phyloP scores from a whole-genome alignment of 176 grass and related monocot species.

The Rhynchospora pubera region DNA sequence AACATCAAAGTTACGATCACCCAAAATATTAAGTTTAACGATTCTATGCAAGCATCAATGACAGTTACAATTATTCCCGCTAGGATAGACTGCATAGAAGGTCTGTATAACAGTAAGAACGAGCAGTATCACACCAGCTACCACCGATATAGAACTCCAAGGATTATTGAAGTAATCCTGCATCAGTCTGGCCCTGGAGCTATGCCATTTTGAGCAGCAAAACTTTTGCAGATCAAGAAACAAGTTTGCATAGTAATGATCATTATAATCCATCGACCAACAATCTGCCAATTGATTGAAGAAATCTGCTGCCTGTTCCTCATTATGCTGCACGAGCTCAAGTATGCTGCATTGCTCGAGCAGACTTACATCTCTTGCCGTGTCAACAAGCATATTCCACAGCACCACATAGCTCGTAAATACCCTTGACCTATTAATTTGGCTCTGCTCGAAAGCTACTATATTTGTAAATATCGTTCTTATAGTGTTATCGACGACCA shows the following conservation, averaged over 20 bases:
- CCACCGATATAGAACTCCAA: slow-evolving; percentile 25
- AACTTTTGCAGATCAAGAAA: slow-evolving; percentile 9
- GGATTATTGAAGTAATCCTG: slow-evolving; percentile 44
- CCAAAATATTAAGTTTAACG: too few species aligned
- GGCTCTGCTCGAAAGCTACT: slow-evolving; percentile 40
- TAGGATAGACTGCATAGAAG: slow-evolving; percentile 16
- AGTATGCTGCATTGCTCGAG: slow-evolving; percentile 10
- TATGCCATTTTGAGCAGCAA: not conserved
- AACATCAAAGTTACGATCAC: too few species aligned
- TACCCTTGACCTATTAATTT: not conserved
- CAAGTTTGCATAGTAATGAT: not conserved
- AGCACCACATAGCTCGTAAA: slow-evolving; percentile 29
- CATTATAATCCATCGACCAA: not conserved
- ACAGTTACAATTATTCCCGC: not conserved
- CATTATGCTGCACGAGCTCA: slow-evolving; percentile 7
- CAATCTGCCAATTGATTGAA: slow-evolving; percentile 13
- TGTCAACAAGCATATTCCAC: slow-evolving; percentile 30
- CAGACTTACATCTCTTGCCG: slow-evolving; percentile 22
- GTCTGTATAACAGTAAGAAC: slow-evolving; percentile 18
- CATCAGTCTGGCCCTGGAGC: slow-evolving; percentile 5
- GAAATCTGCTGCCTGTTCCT: not conserved
- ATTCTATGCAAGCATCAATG: not conserved
- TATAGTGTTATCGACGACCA: slow-evolving; percentile 25
- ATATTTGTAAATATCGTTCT: slow-evolving; percentile 26
- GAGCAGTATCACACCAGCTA: slow-evolving; percentile 5